A percentile compares a stretch with the other conserved stretches of the same genome.
phyloP scores from a whole-genome alignment of 768 basidiomycete species.

The Neoboletus brunneissimus region DNA sequence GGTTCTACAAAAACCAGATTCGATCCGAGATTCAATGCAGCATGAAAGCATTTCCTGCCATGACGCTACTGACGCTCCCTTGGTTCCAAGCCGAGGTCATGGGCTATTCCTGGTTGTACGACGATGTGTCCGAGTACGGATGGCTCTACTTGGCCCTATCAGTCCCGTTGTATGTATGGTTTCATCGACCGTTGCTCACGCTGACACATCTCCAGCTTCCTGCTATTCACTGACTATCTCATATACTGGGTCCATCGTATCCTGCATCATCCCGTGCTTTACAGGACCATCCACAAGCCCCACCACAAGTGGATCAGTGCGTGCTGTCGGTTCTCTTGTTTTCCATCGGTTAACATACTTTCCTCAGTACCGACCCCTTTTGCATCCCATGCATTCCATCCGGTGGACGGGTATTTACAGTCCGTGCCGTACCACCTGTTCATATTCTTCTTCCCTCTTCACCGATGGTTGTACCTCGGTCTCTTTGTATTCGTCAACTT shows the following conservation, averaged over 20 bases:
- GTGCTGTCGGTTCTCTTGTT: constrained; percentile 24
- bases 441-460: constrained; percentile 85
- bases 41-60: constrained; percentile 74
- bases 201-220: constrained; percentile 46
- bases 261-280: constrained; percentile 80
- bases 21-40: constrained; percentile 73
- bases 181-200: background rate
- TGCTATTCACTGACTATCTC: constrained; percentile 86
- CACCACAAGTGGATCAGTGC: constrained; percentile 98
- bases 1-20: constrained; percentile 88
- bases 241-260: constrained; percentile 98
- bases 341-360: constrained; percentile 6
- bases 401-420: constrained; percentile 90
- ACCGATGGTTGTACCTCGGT: constrained; percentile 77
- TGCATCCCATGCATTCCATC: constrained; percentile 97
- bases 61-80: constrained; percentile 83
- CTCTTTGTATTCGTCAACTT: constrained; percentile 92
- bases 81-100: constrained; percentile 93
- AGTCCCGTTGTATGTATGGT: constrained; percentile 55
- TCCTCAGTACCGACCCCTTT: constrained; percentile 90
- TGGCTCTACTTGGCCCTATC: constrained; percentile 69
- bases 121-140: constrained; percentile 76
- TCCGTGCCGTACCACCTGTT: constrained; percentile 95
- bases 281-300: constrained; percentile 93
- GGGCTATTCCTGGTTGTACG: constrained; percentile 79